Base-by-base conservation (phyloP, 2,329 filamentous ascomycete genomes). In the Venturiaceae sp. region DNA sequence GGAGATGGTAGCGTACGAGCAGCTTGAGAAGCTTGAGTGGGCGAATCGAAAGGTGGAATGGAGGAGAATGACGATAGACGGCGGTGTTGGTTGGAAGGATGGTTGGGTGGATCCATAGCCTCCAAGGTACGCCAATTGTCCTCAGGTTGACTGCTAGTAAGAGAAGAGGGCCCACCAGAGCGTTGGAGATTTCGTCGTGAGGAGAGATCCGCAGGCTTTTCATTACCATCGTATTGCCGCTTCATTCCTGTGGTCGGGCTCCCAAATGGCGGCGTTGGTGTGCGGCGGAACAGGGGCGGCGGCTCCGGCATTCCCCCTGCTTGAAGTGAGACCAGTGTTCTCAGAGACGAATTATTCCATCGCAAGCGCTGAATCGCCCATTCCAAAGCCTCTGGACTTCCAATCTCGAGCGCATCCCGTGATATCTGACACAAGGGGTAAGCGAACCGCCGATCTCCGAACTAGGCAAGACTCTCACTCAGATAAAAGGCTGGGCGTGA, bases 1-100 rank as follows among this genome's bases (percentile, higher is more conserved):
- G 66, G 64, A 26, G 66, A 68, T 50, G 66, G 66, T 16, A 66
- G 23, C 26, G 52, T 53, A 13, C 30, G 44, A 19, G 34, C 37
- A 39, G 58, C 23, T n/a, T 59, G 58, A 11, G 57, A 32, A 34
- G 46, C 21, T 9, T 54, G 57, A 11, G 30, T 44, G 23, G 57
- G 57, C 19, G 57, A 58, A 19, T 13, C 37, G 19, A 26, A 26
- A 21, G 21, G n/a, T 37, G 34, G 57, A 30, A n/a, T 6, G n/a
- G 26, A 30, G 1, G 57, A 58, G 26, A 54, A 44, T 8, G 57
- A 58, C 8, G 57, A 30, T n/a, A 47, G 33, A 9, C 34, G 47
- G 28, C 21, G 21, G 28, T 39, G 44, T n/a, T 50, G 44, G 28
- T 32, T 28, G n/a, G 44, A 44, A 5, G 30, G 46, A 34, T 58